Percentiles rank a stretch among this genome's conserved stretches.
These are phyloP conservation scores for Ogataea hybrid DNA, from an alignment of 1,139 yeast species.

Conservation along the genomic window DNA sequence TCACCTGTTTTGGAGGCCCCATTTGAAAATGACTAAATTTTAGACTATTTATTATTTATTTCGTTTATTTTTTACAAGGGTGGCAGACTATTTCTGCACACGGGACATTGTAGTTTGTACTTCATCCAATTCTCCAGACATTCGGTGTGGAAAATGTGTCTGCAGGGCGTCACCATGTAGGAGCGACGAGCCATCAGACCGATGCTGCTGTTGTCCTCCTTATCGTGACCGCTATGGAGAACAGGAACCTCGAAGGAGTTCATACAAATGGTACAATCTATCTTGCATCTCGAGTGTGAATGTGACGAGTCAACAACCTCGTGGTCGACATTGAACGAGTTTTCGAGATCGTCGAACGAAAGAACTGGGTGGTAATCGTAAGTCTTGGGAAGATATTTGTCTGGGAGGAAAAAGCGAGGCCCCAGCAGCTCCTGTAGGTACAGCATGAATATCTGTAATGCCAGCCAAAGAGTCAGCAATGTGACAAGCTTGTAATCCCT, in stretches of 20 bases:
- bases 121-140: slow-evolving; percentile 95
- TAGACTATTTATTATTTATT: background rate
- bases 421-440: slow-evolving; percentile 67
- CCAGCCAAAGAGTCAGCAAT: slow-evolving; percentile 49
- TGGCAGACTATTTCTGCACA: slow-evolving; percentile 82
- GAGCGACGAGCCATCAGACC: slow-evolving; percentile 36
- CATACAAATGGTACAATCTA: slow-evolving; percentile 92
- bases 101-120: slow-evolving; percentile 90
- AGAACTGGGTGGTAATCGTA: slow-evolving; percentile 78
- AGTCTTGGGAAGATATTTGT: slow-evolving; percentile 68
- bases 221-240: slow-evolving; percentile 28
- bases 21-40: slow-evolving; percentile 1
- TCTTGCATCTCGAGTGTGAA: slow-evolving; percentile 34
- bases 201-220: slow-evolving; percentile 22
- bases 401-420: slow-evolving; percentile 81
- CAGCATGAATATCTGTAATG: slow-evolving; percentile 53
- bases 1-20: slow-evolving; percentile 34
- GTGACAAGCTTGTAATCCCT: slow-evolving; percentile 50
- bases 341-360: slow-evolving; percentile 59
- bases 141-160: slow-evolving; percentile 82
- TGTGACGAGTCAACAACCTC: slow-evolving; percentile 28
- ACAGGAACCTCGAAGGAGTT: slow-evolving; percentile 64
- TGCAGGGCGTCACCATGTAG: slow-evolving; percentile 92
- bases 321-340: slow-evolving; percentile 43
- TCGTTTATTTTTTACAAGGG: slow-evolving; percentile 44